A percentile compares a stretch with the other conserved stretches of the same genome.
Conservation (phyloP, 306 rosid genomes). For the Biancaea sappan region DNA sequence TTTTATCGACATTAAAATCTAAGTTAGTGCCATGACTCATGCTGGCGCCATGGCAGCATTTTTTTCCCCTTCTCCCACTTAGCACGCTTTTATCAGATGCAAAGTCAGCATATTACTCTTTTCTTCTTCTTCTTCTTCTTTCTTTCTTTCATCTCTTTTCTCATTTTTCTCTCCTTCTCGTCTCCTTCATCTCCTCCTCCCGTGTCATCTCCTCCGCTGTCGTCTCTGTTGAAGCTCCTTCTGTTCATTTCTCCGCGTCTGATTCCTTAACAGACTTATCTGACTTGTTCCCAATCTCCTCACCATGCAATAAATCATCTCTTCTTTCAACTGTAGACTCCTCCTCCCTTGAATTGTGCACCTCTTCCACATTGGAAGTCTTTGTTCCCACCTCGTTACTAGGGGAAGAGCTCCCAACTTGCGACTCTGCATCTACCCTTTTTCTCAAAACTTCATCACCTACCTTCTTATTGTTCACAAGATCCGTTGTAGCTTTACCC, state of each 20-base stretch:
- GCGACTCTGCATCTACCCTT: slow-evolving; percentile 23
- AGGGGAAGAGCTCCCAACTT: slow-evolving; percentile 20
- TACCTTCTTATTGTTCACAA: slow-evolving; percentile 21
- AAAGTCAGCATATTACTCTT: no score
- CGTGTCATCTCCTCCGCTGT: no score
- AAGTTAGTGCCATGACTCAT: no score
- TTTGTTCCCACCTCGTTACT: slow-evolving; percentile 8
- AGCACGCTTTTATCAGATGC: no score
- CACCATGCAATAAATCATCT: not conserved
- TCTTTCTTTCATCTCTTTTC: no score
- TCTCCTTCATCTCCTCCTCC: no score
- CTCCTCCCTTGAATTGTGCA: slow-evolving; percentile 31
- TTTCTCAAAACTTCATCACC: slow-evolving; percentile 34
- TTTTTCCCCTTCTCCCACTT: no score
- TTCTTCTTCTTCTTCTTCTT: no score
- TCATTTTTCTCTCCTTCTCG: no score
- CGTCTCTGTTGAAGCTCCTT: no score
- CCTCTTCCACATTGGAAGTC: slow-evolving; percentile 33
- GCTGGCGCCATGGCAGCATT: no score
- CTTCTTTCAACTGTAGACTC: slow-evolving; percentile 29
- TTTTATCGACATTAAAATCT: no score
- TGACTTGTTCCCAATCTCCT: slow-evolving; percentile 29
- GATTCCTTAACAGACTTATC: slow-evolving; percentile 38
- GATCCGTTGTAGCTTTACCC: slow-evolving; percentile 22
- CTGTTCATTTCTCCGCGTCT: slow-evolving; percentile 25